Base-by-base conservation (phyloP, 345 rosid genomes). In the Lumnitzera littorea region DNA sequence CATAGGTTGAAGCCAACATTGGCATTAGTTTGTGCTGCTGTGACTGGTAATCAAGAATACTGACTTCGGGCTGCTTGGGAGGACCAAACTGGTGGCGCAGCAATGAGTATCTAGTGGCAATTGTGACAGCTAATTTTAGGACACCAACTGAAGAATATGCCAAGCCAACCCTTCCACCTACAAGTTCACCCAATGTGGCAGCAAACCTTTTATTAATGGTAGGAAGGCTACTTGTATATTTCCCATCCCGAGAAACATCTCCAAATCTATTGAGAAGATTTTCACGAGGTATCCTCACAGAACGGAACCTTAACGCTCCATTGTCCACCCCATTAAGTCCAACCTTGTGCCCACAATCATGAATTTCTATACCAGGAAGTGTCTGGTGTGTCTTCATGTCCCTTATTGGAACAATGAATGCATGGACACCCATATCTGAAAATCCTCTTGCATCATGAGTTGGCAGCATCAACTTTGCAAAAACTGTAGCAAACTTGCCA, bases 11-110 rank as follows among this genome's bases (percentile, higher is more conserved):
- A 50, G 98, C 99, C 43, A 91, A 67, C 96, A 95, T 95, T 27
- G 97, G 99, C 99, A 95, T 95, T 55, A 95, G 96, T 82, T 85
- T 95, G 87, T 86, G 99, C 75, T 95, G 97, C 5, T 95, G 99
- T 69, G 99, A 95, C 78, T 95, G 99, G 62, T 91, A 95, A 76
- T 91, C 99, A 53, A 95, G 88, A 74, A 95, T 95, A 58, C 91
- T 88, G 63, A 95, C 88, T 82, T 95, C 99, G 52, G 97, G 97
- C 78, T 91, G 83, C 72, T 74, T 88, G 60, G 95, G 86, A 62
- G 99, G 97, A 67, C 99, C 99, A 58, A 95, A 95, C 58, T 95
- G 96, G 67, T 95, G 99, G 53, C 99, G 91, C 55, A 95, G 66
- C 15, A 95, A 73, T 9, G 99, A 88, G 73, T 88, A 95, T 62